Base-by-base conservation (phyloP, 306 rosid species). In the Arachis stenosperma region DNA sequence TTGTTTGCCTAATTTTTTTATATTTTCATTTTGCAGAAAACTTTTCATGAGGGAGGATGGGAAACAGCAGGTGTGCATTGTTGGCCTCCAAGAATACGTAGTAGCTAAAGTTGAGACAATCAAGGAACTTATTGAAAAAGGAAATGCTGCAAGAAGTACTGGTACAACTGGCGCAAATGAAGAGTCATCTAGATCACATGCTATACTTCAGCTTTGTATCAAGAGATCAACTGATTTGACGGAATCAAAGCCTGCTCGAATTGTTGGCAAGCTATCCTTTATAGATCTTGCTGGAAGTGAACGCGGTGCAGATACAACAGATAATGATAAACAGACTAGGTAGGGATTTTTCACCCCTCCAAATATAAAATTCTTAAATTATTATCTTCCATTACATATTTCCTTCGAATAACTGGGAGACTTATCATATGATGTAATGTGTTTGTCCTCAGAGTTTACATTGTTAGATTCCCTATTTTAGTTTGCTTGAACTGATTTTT, bases 41-140 rank as follows among this genome's bases (percentile, higher is more conserved):
- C 94, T 90, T 73, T 88, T 77, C 88, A 88, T 88, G 87, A 87
- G 97, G 85, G 97, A 90, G 88, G 92, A 88, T 82, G 97, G 97
- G 64, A 90, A 84, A 83, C 97, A 90, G 60, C 97, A 88, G 81
- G 97, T 90, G 67, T 90, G 97, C 84, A 87, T 88, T 46, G 94
- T 90, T 37, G 97, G 94, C 73, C 87, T 90, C 88, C 94, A 90
- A 87, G 97, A 88, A 77, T 88, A 82, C 81, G 75, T 76, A 65
- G 95, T 89, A 64, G 82, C 80, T 72, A 67, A 86, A 70, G 97
- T 87, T 71, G 97, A 85, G 84, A 79, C 82, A 41, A 90, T 91
- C 76, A 82, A 80, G 77, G 92, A 86, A 69, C 83, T 89, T 42
- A 87, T 87, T 77, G 95, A 84, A 84, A 91, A 76, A 70, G 90